These are phyloP conservation scores for Thalassia testudinum DNA, from an alignment of 116 monocot species.

Conservation along the genomic window DNA sequence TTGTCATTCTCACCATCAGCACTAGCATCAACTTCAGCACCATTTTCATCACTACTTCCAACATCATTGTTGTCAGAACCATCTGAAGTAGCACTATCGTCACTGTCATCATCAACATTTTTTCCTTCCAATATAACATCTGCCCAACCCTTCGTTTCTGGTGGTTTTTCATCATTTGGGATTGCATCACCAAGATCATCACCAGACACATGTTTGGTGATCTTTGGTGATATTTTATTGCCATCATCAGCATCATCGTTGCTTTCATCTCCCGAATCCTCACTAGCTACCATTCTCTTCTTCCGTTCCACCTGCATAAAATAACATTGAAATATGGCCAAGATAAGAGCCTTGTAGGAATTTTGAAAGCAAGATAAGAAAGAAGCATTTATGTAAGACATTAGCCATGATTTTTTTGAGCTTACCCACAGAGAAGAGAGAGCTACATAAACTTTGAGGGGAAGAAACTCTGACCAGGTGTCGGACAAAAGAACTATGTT, in stretches of 20 bases:
- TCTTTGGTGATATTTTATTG: background rate
- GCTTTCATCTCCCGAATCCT: slow-evolving; percentile 48
- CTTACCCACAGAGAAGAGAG: no score
- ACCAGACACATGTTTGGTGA: slow-evolving; percentile 50
- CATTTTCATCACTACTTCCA: slow-evolving; percentile 16
- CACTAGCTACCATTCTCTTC: slow-evolving; percentile 55
- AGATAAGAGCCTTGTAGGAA: no score
- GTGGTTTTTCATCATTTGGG: slow-evolving; percentile 14
- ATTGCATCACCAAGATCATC: slow-evolving; percentile 91
- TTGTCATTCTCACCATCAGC: slow-evolving; percentile 16
- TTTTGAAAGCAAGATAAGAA: no score
- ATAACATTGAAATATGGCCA: no score
- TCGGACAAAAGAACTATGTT: no score
- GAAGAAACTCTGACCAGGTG: no score
- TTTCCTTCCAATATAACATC: slow-evolving; percentile 51
- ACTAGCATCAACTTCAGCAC: slow-evolving; percentile 9
- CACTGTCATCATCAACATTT: slow-evolving; percentile 13
- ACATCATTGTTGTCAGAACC: slow-evolving; percentile 33
- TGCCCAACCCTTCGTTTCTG: slow-evolving; percentile 44
- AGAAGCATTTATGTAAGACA: no score
- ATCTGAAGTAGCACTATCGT: slow-evolving; percentile 20
- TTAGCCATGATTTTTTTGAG: no score
- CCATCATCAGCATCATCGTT: slow-evolving; percentile 19
- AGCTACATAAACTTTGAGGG: no score
- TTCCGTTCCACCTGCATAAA: slow-evolving; percentile 65